A percentile compares a stretch with the other conserved stretches of the same genome.
Evolutionary conservation across 306 rosid species (phyloP).

Genomic region (Glycine soja): DNA sequence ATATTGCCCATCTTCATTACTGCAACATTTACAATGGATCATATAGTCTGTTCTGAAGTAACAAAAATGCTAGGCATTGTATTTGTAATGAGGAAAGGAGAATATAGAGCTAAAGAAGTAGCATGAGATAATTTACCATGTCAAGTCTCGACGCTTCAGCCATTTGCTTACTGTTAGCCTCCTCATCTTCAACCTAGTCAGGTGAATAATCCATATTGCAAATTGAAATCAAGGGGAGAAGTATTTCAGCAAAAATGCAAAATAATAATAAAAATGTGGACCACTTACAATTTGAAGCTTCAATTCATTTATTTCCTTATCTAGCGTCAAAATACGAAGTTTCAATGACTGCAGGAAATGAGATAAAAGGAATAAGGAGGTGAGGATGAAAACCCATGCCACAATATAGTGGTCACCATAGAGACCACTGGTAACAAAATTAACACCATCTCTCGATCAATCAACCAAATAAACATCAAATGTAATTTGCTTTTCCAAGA

Average conservation of each 20-base stretch:
- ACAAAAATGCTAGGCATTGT: conserved; percentile 42
- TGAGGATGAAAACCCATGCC: conserved; percentile 33
- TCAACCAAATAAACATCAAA: conserved; percentile 32
- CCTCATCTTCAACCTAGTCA: conserved; percentile 66
- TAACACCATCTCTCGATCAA: conserved; percentile 9
- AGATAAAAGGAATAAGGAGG: conserved; percentile 40
- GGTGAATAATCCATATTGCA: conserved; percentile 26
- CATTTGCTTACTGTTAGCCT: conserved; percentile 49
- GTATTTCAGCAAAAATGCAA: conserved; percentile 32
- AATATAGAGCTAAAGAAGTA: conserved; percentile 40
- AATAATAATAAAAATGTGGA: conserved; percentile 17
- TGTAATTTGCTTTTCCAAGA: conserved; percentile 17
- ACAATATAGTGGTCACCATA: conserved; percentile 39
- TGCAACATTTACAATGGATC: conserved; percentile 44
- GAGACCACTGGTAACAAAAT: conserved; percentile 11
- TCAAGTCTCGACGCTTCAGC: conserved; percentile 39
- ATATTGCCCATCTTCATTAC: conserved; percentile 19
- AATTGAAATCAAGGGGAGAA: conserved; percentile 34
- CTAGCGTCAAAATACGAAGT: conserved; percentile 83
- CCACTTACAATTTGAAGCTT: conserved; percentile 74
- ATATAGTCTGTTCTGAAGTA: conserved; percentile 47
- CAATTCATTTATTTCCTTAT: conserved; percentile 70
- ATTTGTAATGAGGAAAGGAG: conserved; percentile 27
- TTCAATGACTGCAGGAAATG: conserved; percentile 79
- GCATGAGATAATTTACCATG: conserved; percentile 60